These are phyloP conservation scores for Suhomyces anneliseae DNA, from an alignment of 1,139 yeast species.

Conservation along the genomic window DNA sequence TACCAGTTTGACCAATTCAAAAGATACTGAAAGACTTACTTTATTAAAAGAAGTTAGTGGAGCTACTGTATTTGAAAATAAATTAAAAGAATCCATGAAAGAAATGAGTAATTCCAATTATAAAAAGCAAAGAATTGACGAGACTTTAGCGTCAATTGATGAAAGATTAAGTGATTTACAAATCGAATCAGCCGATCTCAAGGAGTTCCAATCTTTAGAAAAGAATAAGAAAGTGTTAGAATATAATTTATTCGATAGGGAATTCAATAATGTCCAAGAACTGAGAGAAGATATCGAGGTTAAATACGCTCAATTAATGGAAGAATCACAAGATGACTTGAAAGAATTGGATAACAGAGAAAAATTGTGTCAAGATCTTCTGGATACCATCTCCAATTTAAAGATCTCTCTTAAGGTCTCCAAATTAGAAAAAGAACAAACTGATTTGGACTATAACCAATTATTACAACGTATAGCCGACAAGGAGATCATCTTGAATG, in stretches of 20 bases:
- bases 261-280: constrained; percentile 59
- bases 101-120: constrained; percentile 74
- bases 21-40: constrained; percentile 75
- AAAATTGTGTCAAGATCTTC: constrained; percentile 43
- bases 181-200: constrained; percentile 75
- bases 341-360: constrained; percentile 52
- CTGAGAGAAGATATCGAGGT: constrained; percentile 62
- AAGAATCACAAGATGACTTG: constrained; percentile 44
- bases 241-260: constrained; percentile 76
- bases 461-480: constrained; percentile 39
- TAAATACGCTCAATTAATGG: constrained; percentile 54
- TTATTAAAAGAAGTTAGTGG: constrained; percentile 93
- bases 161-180: constrained; percentile 75
- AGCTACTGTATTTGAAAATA: constrained; percentile 84
- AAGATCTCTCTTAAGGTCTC: constrained; percentile 40
- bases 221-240: constrained; percentile 70
- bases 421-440: constrained; percentile 51
- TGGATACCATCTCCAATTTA: constrained; percentile 45
- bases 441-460: constrained; percentile 51
- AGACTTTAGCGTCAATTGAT: constrained; percentile 67
- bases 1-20: constrained; percentile 82
- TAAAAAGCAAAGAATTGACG: constrained; percentile 74
- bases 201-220: constrained; percentile 66
- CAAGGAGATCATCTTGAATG: constrained; percentile 42
- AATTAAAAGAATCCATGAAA: constrained; percentile 73